Evolutionary conservation across 352 stramenopile species (phyloP).

Genomic region (Globisporangium canariense): DNA sequence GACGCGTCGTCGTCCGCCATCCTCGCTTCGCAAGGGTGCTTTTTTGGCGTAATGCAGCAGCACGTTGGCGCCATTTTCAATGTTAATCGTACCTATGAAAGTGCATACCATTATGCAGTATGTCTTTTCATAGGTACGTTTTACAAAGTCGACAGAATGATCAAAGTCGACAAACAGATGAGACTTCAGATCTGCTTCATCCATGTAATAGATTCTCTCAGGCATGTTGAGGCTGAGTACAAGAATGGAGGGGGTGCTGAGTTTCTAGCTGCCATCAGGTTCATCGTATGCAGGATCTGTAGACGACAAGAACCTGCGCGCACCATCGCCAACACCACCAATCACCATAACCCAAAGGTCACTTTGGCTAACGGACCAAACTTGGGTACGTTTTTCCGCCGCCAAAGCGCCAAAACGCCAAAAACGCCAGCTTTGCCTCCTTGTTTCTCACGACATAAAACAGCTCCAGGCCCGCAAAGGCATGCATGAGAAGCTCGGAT

Average conservation of each 20-base stretch:
- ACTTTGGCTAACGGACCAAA: neutral
- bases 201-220: too few relatives aligned
- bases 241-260: neutral
- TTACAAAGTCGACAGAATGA: neutral
- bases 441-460: neutral
- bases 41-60: neutral
- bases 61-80: constrained; percentile 3
- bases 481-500: neutral
- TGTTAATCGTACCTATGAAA: neutral
- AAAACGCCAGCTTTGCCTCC: neutral
- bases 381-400: neutral
- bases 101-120: neutral
- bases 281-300: neutral
- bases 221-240: too few relatives aligned
- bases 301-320: constrained; percentile 4
- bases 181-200: too few relatives aligned
- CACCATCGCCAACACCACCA: neutral
- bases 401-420: neutral
- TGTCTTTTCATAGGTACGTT: neutral
- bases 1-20: constrained; percentile 25
- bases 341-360: neutral
- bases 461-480: neutral
- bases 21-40: neutral
- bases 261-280: too few relatives aligned
- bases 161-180: neutral